Evolutionary conservation across 495 filamentous ascomycete species (phyloP), one percentile per base, ranked within the genome.

Genomic region (Penicillium cataractarum): DNA sequence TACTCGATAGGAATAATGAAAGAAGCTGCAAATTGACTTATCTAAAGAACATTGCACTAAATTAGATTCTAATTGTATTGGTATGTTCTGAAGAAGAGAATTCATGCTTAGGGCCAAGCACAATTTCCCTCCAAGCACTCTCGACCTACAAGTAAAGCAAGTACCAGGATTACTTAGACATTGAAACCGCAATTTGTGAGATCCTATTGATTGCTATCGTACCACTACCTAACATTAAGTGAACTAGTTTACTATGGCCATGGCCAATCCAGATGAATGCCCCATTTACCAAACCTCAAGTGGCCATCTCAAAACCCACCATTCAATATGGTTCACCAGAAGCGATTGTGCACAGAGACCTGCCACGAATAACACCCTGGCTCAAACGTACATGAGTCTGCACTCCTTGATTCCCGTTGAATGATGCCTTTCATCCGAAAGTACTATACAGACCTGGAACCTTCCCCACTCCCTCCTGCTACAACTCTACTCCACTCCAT

Each of bases 321-420:
- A 12, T 21, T 26, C 24, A 31, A 46, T 13, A 19, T 17, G 9
- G 40, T 32, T 8, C n/a, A 4, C 55, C 2, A 33, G 3, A 13
- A 39, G 9, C 9, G 2, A 24, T 17, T 22, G 42, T 3, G 35
- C n/a, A 33, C 29, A 17, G 24, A 29, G 31, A 39, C 29, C 21
- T 13, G 29, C 44, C 27, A 40, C 32, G 13, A 58, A n/a, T 42
- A 42, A 32, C 17, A 40, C 35, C 17, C 35, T 24, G 48, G 21
- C 29, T 52, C 44, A 44, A 42, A 63, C 9, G 48, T 58, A 33
- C 54, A 57, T 51, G 48, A 17, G 40, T 42, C 60, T 33, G 32
- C 21, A 63, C 27, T 24, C 44, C 57, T 6, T 58, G 60, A 63
- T 57, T 46, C 35, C 44, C 46, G 48, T 53, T 58, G 46, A 46